Conservation (phyloP, 2,329 filamentous ascomycete genomes). For the Ceratocystis papillata region DNA sequence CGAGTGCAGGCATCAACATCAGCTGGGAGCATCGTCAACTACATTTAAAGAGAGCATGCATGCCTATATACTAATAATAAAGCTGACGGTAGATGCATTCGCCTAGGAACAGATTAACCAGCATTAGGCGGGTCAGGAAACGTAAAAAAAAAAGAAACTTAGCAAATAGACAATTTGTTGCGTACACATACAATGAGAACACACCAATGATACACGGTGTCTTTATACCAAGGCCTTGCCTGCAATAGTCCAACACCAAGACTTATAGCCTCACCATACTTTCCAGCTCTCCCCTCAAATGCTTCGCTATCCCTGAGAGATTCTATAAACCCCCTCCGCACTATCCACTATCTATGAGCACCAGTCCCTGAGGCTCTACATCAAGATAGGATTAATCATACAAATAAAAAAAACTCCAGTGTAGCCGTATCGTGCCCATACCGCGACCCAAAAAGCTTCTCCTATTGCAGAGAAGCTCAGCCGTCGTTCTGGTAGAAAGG, state of each 20-base stretch:
- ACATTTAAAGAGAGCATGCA: too few species aligned
- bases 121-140: background rate
- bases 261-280: background rate
- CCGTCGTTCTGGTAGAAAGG: background rate
- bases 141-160: background rate
- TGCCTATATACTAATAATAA: too few species aligned
- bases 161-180: constrained; percentile 4
- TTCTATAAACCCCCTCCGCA: background rate
- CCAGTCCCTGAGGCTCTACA: background rate
- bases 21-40: too few species aligned
- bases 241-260: background rate
- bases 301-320: background rate
- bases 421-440: background rate
- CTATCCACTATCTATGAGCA: background rate
- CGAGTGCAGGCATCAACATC: too few species aligned
- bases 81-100: too few species aligned
- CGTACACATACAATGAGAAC: constrained; percentile 16
- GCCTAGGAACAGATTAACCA: too few species aligned
- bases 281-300: background rate
- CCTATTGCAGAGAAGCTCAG: background rate
- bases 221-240: background rate
- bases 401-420: constrained; percentile 1
- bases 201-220: constrained; percentile 13
- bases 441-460: background rate
- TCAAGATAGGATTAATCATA: background rate